Base-by-base conservation (phyloP, 1,284 basidiomycete genomes). In the Pyrrhoderma lamaoense region DNA sequence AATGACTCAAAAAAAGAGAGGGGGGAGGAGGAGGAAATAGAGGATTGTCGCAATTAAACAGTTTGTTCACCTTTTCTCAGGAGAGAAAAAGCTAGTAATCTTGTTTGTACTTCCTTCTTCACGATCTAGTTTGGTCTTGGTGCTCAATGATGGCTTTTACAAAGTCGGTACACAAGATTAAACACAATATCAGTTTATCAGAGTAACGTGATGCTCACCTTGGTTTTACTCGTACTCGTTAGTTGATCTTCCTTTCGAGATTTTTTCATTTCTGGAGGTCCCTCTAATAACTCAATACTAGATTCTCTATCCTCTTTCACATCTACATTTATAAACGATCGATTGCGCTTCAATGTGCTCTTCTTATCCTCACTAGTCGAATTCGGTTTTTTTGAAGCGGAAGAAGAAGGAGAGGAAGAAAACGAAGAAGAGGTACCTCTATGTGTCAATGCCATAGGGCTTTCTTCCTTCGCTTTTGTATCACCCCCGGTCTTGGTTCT, bases 221-320 rank as follows among this genome's bases (percentile, higher is more conserved):
- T 11, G 11, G 27, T 5, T 11, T 31, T 5, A 31, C 7, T 5
- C 8, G 35, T 27, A 25, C 13, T 8, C 25, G 14, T 27, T 40
- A 27, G 23, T 9, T 35, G 2, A 11, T 31, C 21, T 23, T 19
- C 36, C 11, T 25, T 53, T n/a, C 46, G 51, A 8, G 25, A 11
- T 27, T 37, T 53, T 27, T 53, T 53, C 3, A 27, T 14, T 11
- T 25, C 31, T 3, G 52, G 47, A 8, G 52, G 52, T 14, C 35
- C 40, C 16, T 53, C 47, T n/a, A 49, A 25, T 22, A 45, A 1
- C 21, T 53, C 52, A 18, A 53, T 27, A 35, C 47, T 53, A 3
- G 47, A 43, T 22, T 45, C 52, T 22, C 47, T 45, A n/a, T 52
- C 31, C 8, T 39, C 45, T 21, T 53, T 49, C 11, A 31, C 23